Evolutionary conservation across 2,329 filamentous ascomycete species (phyloP).

Genomic region (Hypoxylon sp.): DNA sequence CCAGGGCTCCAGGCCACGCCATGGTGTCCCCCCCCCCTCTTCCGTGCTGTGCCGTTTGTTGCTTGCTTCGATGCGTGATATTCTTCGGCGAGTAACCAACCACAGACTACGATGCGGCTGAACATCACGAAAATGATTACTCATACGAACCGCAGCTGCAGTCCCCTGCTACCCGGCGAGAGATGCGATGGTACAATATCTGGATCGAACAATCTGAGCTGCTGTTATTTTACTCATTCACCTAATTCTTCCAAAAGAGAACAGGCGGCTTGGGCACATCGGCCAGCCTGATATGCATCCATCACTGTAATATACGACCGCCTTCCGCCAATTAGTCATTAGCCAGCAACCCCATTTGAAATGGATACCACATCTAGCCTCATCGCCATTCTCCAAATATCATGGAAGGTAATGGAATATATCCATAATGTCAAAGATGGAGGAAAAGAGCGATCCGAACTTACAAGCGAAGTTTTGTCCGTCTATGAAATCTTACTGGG

Average conservation of each 20-base stretch:
- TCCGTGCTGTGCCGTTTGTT: neutral
- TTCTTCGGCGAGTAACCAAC: neutral
- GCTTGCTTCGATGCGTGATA: neutral
- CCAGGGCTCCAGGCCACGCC: no score
- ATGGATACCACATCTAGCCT: constrained; percentile 8
- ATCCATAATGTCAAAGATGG: constrained; percentile 8
- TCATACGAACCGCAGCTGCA: neutral
- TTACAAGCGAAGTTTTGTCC: constrained; percentile 14
- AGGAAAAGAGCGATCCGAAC: constrained; percentile 16
- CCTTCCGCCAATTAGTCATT: neutral
- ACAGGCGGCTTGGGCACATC: neutral
- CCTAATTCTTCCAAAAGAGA: neutral
- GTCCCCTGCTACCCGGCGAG: neutral
- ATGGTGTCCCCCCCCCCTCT: no score
- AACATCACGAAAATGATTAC: neutral
- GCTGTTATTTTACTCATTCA: neutral
- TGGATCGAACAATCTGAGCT: no score
- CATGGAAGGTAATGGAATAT: constrained; percentile 10
- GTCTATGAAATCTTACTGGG: constrained; percentile 15
- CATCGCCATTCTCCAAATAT: constrained; percentile 3
- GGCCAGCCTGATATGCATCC: constrained; percentile 2
- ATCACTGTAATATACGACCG: neutral
- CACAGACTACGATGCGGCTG: neutral
- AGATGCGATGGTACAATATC: neutral
- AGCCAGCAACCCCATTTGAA: neutral